Base-by-base conservation (phyloP, 176 grass and related monocot species). In the Hordeum vulgare region DNA sequence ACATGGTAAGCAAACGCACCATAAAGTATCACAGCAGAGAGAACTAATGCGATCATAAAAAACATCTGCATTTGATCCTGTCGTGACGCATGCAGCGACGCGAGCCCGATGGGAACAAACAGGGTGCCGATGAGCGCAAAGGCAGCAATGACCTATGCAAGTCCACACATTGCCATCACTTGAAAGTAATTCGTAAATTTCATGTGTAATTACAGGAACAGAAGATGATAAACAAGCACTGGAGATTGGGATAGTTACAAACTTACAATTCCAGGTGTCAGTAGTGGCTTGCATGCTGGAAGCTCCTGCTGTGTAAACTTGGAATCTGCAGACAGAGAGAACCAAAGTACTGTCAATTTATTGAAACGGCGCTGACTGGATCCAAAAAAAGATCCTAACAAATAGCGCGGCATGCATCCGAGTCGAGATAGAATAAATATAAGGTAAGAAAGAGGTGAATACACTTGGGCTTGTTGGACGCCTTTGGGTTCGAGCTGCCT, bases 241-340 rank as follows among this genome's bases (percentile, higher is more conserved):
- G 13, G 61, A 39, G 34, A 74, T 44, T 31, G 4, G 11, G 20
- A 12, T 39, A 59, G 82, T 33, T 33, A 31, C n/a, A n/a, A n/a
- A n/a, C n/a, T 90, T 98, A 98, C 96, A 65, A 91, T 93, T 81
- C 87, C 82, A 72, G 96, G 93, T 74, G 96, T 98, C 37, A 98
- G 71, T 21, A 98, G 72, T 51, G 96, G 96, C 75, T 98, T 98
- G 73, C 96, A 98, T 83, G 96, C 93, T 56, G 96, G 96, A 44
- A 98, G 89, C 82, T 98, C 96, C 80, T 95, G 96, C 49, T 95
- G 96, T 11, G 92, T 93, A n/a, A 98, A 98, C 87, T 84, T 91
- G 14, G 95, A 98, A 91, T 98, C 88, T 90, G 79, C 64, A 51
- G 8, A 66, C 0, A 65, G 9, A 9, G 51, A 9, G 20, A 70